Evolutionary conservation across 306 rosid genomes (phyloP).

Genomic region (Inga oerstediana): DNA sequence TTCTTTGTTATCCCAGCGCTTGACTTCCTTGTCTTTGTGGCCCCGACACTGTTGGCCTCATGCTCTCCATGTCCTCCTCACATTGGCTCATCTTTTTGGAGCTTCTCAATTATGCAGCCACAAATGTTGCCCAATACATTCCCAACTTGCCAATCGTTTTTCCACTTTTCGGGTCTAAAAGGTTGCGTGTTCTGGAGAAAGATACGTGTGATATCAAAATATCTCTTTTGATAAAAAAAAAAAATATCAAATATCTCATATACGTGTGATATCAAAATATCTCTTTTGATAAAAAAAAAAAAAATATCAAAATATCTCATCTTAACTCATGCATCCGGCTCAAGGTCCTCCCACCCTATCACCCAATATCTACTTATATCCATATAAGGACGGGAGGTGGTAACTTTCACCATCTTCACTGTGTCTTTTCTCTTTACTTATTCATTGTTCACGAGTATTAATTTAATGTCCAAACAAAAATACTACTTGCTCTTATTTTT

Average conservation of each 20-base stretch:
- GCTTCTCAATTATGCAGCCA: neutral
- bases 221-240: neutral
- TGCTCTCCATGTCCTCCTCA: neutral
- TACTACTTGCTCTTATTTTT: rapidly evolving
- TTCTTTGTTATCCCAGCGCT: neutral
- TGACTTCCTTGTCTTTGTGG: neutral
- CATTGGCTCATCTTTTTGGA: neutral
- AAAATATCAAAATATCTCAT: neutral
- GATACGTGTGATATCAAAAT: neutral
- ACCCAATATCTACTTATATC: neutral
- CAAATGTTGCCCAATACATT: neutral
- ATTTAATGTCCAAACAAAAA: too few relatives aligned
- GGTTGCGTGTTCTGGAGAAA: neutral
- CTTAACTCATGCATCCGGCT: neutral
- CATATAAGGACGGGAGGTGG: neutral
- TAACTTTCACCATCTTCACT: neutral
- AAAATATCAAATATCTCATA: too few relatives aligned
- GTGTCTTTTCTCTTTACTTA: too few relatives aligned
- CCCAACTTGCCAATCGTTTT: neutral
- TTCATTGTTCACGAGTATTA: too few relatives aligned
- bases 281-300: neutral
- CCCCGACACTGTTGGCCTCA: neutral
- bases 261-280: neutral
- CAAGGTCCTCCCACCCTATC: neutral
- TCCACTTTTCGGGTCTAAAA: neutral